These are phyloP conservation scores for Dothistroma pini DNA, from an alignment of 2,329 filamentous ascomycete genomes.

Conservation along the genomic window DNA sequence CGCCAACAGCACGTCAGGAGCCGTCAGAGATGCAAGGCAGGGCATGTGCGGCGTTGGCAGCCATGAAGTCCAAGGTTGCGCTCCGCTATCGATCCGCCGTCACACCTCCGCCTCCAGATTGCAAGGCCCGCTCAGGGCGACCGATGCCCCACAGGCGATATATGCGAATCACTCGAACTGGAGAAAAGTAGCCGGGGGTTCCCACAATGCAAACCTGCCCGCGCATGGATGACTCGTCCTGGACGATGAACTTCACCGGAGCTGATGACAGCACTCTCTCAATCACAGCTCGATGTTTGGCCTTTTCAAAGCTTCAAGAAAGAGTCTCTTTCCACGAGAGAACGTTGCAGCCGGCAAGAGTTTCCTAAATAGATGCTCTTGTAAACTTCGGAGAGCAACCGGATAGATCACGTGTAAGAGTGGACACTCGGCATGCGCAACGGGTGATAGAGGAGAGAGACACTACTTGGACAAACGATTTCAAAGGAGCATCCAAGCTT, in stretches of 20 bases:
- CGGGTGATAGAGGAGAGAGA: neutral
- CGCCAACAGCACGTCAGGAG: neutral
- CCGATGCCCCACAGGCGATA: neutral
- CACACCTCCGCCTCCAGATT: neutral
- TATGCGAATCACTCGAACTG: neutral
- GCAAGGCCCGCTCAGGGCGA: neutral
- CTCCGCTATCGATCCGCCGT: neutral
- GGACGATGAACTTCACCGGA: too few relatives aligned
- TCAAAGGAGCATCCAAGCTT: neutral
- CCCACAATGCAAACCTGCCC: too few relatives aligned
- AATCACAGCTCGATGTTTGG: too few relatives aligned
- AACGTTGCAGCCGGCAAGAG: neutral
- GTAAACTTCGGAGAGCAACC: constrained; percentile 7
- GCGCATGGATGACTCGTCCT: too few relatives aligned
- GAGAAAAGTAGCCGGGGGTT: too few relatives aligned
- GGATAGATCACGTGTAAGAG: constrained; percentile 1
- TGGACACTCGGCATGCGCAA: neutral
- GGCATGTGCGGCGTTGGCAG: too few relatives aligned
- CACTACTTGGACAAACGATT: neutral
- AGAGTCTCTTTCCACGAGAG: neutral
- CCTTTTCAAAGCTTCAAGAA: too few relatives aligned
- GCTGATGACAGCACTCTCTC: too few relatives aligned
- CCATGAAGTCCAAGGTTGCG: neutral
- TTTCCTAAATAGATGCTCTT: neutral
- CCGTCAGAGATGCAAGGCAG: neutral